Conservation (phyloP, 768 basidiomycete species). For the Tulasnella sp. region DNA sequence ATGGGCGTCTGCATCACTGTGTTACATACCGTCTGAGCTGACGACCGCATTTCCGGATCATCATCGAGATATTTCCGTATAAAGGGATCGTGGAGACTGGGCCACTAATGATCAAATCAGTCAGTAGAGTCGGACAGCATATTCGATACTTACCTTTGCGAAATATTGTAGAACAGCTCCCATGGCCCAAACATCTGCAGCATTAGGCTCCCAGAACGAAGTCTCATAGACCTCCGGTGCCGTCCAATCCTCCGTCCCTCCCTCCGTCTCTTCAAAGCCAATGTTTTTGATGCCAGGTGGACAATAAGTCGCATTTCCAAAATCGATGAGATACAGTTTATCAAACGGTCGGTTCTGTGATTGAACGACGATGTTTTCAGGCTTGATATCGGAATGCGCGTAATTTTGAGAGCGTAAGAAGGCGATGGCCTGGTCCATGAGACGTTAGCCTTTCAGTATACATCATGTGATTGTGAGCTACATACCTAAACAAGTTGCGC, state of each 20-base stretch:
- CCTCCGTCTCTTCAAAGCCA: not conserved
- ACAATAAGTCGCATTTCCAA: not conserved
- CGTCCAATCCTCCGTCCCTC: not conserved
- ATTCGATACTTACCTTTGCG: not conserved
- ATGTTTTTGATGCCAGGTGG: not conserved
- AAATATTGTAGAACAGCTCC: not conserved
- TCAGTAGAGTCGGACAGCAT: no score
- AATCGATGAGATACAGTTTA: not conserved
- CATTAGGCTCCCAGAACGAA: not conserved
- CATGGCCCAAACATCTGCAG: not conserved
- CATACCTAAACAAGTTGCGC: not conserved
- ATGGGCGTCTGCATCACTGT: no score
- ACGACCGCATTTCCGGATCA: no score
- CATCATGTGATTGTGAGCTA: not conserved
- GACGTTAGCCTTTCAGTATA: not conserved
- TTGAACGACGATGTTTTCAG: not conserved
- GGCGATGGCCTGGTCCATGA: not conserved
- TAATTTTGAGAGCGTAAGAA: not conserved
- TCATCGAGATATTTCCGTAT: no score
- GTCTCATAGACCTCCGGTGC: not conserved
- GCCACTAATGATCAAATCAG: no score
- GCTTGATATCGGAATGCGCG: not conserved
- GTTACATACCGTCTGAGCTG: no score
- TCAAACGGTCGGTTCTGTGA: not conserved
- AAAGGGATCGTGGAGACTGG: no score